These are phyloP conservation scores for Chrysosporium keratinophilum DNA, from an alignment of 2,329 filamentous ascomycete species.

Conservation along the genomic window DNA sequence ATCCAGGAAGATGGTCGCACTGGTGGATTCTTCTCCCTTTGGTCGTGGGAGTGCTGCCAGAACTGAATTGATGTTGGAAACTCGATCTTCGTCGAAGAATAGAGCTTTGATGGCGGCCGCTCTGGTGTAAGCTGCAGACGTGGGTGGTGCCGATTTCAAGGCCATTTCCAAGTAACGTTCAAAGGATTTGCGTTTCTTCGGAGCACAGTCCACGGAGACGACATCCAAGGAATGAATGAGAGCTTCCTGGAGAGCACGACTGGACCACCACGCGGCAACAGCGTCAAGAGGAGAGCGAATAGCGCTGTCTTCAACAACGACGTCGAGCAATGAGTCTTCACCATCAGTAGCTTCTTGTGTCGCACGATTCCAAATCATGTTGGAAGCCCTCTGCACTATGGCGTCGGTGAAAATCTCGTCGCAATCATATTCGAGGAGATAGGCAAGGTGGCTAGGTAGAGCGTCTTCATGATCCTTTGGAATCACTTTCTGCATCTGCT, in stretches of 20 bases:
- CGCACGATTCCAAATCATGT: constrained; percentile 75
- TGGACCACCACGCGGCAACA: constrained; percentile 84
- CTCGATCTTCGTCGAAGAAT: constrained; percentile 44
- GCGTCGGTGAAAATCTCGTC: constrained; percentile 68
- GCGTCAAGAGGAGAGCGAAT: constrained; percentile 82
- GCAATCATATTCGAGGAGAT: constrained; percentile 66
- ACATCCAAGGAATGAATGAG: constrained; percentile 54
- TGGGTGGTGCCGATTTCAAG: constrained; percentile 62
- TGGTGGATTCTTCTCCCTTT: constrained; percentile 21
- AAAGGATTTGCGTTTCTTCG: constrained; percentile 34
- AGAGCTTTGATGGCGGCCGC: constrained; percentile 51
- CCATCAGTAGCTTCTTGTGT: constrained; percentile 56
- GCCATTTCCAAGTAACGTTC: constrained; percentile 55
- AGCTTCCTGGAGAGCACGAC: constrained; percentile 57
- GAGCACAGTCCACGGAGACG: constrained; percentile 35
- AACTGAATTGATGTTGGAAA: constrained; percentile 43
- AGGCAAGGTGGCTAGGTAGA: constrained; percentile 65
- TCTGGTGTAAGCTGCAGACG: constrained; percentile 57
- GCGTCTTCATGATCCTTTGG: constrained; percentile 50
- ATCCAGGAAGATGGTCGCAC: constrained; percentile 40
- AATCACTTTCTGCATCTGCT: constrained; percentile 44
- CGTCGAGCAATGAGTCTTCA: constrained; percentile 63
- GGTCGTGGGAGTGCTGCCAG: constrained; percentile 42
- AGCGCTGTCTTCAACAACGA: constrained; percentile 72
- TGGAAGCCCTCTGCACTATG: constrained; percentile 76